Conservation (phyloP, 768 basidiomycete genomes). For the Hirschioporus abietinus region DNA sequence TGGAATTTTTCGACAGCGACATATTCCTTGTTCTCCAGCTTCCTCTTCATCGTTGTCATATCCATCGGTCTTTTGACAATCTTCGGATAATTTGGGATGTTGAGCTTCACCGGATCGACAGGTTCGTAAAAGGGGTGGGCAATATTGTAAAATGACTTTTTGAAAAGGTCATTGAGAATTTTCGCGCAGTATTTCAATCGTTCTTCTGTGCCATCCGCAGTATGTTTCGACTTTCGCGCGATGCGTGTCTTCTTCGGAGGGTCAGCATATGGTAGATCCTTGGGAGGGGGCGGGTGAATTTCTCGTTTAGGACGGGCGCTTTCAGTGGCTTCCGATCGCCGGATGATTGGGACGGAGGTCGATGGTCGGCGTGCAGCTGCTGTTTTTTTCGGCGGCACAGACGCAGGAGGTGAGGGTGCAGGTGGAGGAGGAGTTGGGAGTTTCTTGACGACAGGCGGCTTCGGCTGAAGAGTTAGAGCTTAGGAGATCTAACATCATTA, state of each 20-base stretch:
- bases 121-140: slow-evolving; percentile 91
- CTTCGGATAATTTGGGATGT: slow-evolving; percentile 81
- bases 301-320: slow-evolving; percentile 90
- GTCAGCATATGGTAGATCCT: slow-evolving; percentile 83
- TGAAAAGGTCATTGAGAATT: slow-evolving; percentile 67
- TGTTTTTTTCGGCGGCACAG: slow-evolving; percentile 38
- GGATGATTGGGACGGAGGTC: slow-evolving; percentile 75
- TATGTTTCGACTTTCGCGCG: slow-evolving; percentile 45
- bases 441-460: slow-evolving; percentile 42
- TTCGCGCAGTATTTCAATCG: slow-evolving; percentile 82
- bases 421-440: slow-evolving; percentile 25
- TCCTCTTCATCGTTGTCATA: slow-evolving; percentile 79
- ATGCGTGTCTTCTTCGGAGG: slow-evolving; percentile 57
- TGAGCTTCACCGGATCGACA: slow-evolving; percentile 74
- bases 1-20: slow-evolving; percentile 74
- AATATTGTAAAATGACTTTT: slow-evolving; percentile 68
- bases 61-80: slow-evolving; percentile 97
- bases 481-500: slow-evolving; percentile 9
- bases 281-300: slow-evolving; percentile 92
- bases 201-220: slow-evolving; percentile 67
- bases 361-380: slow-evolving; percentile 63
- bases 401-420: slow-evolving; percentile 37
- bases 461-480: slow-evolving; percentile 33
- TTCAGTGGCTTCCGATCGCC: slow-evolving; percentile 62
- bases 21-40: slow-evolving; percentile 77